phyloP scores from a whole-genome alignment of 2,329 filamentous ascomycete genomes.

The Whalleya microplaca region DNA sequence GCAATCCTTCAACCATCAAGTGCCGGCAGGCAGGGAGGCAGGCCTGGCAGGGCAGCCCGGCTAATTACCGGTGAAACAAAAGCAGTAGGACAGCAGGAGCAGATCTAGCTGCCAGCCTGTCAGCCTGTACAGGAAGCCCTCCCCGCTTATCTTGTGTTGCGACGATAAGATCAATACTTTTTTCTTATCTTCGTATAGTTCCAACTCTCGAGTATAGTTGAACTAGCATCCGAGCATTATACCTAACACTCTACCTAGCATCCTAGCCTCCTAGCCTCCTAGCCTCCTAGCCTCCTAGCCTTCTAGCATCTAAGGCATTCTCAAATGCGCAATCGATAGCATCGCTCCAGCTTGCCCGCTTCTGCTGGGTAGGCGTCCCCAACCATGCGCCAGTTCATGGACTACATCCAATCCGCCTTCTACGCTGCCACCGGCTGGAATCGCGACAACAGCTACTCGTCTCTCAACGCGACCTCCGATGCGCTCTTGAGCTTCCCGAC shows the following conservation, averaged over 20 bases:
- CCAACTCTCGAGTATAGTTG: too few species aligned
- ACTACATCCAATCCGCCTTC: slow-evolving; percentile 92
- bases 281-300: too few species aligned
- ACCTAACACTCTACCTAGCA: too few species aligned
- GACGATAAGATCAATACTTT: too few species aligned
- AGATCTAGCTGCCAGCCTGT: too few species aligned
- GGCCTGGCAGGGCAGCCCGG: too few species aligned
- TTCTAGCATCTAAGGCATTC: too few species aligned
- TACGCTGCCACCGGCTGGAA: slow-evolving; percentile 87
- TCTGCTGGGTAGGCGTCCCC: slow-evolving; percentile 18
- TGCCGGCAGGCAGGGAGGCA: background rate
- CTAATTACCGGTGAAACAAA: background rate
- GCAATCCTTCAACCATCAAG: background rate
- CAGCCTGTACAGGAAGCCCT: background rate
- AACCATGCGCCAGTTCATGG: slow-evolving; percentile 93
- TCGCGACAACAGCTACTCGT: slow-evolving; percentile 87
- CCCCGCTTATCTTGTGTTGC: too few species aligned
- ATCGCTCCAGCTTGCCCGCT: slow-evolving; percentile 17
- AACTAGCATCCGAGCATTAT: too few species aligned
- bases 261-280: background rate
- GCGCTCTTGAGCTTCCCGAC: slow-evolving; percentile 88
- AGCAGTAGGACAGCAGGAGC: too few species aligned
- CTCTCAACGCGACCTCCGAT: slow-evolving; percentile 81
- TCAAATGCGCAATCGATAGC: slow-evolving; percentile 16
- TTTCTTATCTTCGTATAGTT: too few species aligned